Conservation (phyloP, 1,284 basidiomycete species). For the Clitocybe nebularis region DNA sequence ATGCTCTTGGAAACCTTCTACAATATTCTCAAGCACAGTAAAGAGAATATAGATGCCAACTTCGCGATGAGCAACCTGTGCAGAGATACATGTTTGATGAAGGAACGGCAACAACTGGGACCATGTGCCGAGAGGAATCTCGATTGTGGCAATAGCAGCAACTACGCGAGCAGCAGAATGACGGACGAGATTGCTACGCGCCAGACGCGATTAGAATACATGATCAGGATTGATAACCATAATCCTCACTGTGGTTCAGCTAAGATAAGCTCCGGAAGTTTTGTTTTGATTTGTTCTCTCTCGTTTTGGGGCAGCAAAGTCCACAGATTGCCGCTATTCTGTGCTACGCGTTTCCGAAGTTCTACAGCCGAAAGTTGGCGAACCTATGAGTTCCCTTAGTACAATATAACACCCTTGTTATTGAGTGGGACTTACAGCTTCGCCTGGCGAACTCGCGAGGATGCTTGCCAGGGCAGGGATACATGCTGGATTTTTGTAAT, state of each 20-base stretch:
- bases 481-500: constrained; percentile 88
- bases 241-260: constrained; percentile 70
- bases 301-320: constrained; percentile 65
- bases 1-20: constrained; percentile 83
- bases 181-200: constrained; percentile 75
- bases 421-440: constrained; percentile 43
- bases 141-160: constrained; percentile 89
- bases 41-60: constrained; percentile 90
- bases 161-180: constrained; percentile 91
- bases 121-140: constrained; percentile 85
- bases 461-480: constrained; percentile 92
- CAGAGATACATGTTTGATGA: constrained; percentile 72
- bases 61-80: constrained; percentile 78
- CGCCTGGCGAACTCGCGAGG: constrained; percentile 80
- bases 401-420: neutral
- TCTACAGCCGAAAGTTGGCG: constrained; percentile 99
- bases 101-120: constrained; percentile 87
- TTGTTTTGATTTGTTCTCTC: constrained; percentile 83
- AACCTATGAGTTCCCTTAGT: constrained; percentile 49
- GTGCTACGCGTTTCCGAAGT: constrained; percentile 86
- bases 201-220: constrained; percentile 13
- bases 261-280: constrained; percentile 79
- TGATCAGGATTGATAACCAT: constrained; percentile 6
- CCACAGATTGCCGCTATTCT: constrained; percentile 86
- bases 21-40: constrained; percentile 89